Base-by-base conservation (phyloP, 2,329 filamentous ascomycete genomes). In the Beauveria brongniartii region DNA sequence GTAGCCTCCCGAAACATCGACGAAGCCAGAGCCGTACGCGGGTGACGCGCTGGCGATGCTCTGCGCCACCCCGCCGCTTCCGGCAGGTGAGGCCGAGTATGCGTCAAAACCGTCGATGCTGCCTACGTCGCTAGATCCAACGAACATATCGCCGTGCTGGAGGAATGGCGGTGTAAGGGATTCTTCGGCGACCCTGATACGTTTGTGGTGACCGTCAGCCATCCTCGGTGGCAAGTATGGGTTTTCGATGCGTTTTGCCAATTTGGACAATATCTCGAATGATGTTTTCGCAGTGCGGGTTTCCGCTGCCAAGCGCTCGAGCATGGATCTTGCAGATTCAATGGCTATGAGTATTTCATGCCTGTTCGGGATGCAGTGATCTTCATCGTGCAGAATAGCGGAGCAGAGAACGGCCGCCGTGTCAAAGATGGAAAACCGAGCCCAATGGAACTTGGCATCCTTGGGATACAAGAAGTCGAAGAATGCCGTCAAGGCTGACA, bases 391-490 rank as follows among this genome's bases (percentile, higher is more conserved):
- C 5, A 81, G 73, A 7, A 83, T 70, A 3, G 79, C 76, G 0
- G 80, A 82, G 69, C 78, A 82, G 5, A 82, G 67, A 20, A 80
- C 70, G 0, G 80, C 78, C 0, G 79, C 75, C 0, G 78, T 80
- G 63, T 83, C 79, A 52, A 83, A 83, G 37, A 81, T 75, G 48
- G 73, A 72, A 61, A 82, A 82, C 0, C 79, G 69, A 6, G 79
- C 75, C 56, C 79, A 74, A 63, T 81, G 77, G 47, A 80, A 81
- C 41, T 78, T 80, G 6, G 75, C 73, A 50, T 80, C 77, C 26
- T 26, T 51, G 18, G 61, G 61, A 40, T 63, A 63, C n/a, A 63
- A 26, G 14, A 55, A 55, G 5, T 63, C 51, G 47, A 63, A 63
- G n/a, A 63, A 63, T 2, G 16, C 65, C 24, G 72, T 72, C 5